Evolutionary conservation across 768 basidiomycete genomes (phyloP).

Genomic region (Steccherinum ochraceum): DNA sequence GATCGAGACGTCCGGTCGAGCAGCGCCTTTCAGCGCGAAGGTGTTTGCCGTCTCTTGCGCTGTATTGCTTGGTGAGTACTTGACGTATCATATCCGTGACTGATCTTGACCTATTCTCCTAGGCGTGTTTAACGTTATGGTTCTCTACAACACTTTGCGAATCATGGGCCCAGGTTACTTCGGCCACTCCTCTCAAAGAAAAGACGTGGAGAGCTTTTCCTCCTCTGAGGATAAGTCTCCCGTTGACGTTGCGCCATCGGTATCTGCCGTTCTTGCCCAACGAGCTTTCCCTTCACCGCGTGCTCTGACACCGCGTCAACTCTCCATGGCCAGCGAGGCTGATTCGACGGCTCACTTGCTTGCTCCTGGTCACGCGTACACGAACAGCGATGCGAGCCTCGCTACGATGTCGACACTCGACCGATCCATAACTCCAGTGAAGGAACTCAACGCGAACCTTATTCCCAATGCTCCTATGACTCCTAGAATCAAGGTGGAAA

Average conservation of each 20-base stretch:
- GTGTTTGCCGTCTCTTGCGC: constrained; percentile 47
- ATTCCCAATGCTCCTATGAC: constrained; percentile 15
- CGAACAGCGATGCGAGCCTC: constrained; percentile 3
- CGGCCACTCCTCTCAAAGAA: constrained; percentile 5
- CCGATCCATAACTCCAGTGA: constrained; percentile 15
- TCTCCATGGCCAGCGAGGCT: constrained; percentile 4
- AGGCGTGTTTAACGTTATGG: constrained; percentile 60
- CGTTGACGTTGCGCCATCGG: constrained; percentile 14
- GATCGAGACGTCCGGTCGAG: constrained; percentile 39
- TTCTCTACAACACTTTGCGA: constrained; percentile 67
- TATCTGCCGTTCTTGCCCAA: constrained; percentile 2
- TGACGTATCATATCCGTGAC: constrained; percentile 14
- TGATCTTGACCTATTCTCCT: constrained; percentile 3
- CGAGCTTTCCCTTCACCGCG: constrained; percentile 13
- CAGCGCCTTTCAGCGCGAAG: constrained; percentile 38
- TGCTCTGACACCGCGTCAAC: constrained; percentile 5
- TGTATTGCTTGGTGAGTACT: constrained; percentile 53
- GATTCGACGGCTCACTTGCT: constrained; percentile 16
- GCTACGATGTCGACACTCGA: constrained; percentile 4
- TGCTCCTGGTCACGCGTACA: constrained; percentile 4
- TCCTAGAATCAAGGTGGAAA: constrained; percentile 8
- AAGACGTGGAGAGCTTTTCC: constrained; percentile 19
- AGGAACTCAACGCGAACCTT: constrained; percentile 16
- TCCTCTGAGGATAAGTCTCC: constrained; percentile 15
- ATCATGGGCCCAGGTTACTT: constrained; percentile 50